Conservation (phyloP, 179 eudicot species). For the Silene coronaria region DNA sequence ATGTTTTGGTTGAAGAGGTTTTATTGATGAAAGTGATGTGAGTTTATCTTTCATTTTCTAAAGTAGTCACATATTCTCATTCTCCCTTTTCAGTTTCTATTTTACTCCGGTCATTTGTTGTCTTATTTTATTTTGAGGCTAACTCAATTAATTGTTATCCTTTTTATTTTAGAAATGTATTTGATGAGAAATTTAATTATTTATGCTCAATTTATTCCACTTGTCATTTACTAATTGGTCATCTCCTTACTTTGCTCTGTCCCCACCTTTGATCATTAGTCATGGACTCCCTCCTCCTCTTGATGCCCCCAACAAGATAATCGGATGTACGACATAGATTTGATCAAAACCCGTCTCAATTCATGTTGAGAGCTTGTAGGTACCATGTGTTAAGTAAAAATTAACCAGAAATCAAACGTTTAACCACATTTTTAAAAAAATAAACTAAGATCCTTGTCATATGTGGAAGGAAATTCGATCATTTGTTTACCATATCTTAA, state of each 20-base stretch:
- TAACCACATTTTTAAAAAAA: too few species aligned
- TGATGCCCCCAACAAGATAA: neutral
- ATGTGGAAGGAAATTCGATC: too few species aligned
- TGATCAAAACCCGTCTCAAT: neutral
- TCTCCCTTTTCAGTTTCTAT: conserved; percentile 11
- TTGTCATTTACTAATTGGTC: too few species aligned
- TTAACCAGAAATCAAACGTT: neutral
- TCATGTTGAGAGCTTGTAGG: neutral
- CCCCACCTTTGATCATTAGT: neutral
- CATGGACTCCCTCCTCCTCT: neutral
- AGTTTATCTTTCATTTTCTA: conserved; percentile 4
- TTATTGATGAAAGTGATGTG: conserved; percentile 22
- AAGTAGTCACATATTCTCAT: conserved; percentile 17
- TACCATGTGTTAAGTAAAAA: neutral
- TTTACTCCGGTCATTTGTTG: too few species aligned
- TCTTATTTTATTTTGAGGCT: too few species aligned
- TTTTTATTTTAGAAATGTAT: too few species aligned
- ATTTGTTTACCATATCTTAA: too few species aligned
- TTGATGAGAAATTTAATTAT: too few species aligned
- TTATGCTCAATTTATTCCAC: too few species aligned
- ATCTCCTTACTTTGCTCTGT: neutral
- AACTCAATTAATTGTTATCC: too few species aligned
- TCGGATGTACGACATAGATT: neutral
- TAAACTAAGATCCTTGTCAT: too few species aligned
- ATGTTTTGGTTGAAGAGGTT: conserved; percentile 17